Conservation (phyloP, 257 asterid species). For the Rubia yunnanensis region DNA sequence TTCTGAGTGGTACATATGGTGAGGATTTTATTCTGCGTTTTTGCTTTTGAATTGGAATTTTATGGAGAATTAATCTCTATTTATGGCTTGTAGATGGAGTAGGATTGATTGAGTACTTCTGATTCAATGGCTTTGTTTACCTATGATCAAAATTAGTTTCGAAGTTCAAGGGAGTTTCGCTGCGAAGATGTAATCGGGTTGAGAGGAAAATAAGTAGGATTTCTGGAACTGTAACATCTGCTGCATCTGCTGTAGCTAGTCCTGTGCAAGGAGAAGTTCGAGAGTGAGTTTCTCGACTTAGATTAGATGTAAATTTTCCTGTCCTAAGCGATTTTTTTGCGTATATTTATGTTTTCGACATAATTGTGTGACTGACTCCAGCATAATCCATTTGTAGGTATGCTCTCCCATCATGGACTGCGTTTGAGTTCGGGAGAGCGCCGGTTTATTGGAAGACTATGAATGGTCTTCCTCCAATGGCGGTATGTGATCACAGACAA, state of each 20-base stretch:
- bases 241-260: constrained; percentile 37
- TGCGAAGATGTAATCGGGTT: constrained; percentile 18
- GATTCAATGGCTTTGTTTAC: not conserved
- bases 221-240: constrained; percentile 30
- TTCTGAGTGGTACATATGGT: constrained; percentile 22
- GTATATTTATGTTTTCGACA: not conserved
- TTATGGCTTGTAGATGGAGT: not conserved
- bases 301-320: not conserved
- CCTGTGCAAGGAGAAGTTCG: constrained; percentile 35
- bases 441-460: constrained; percentile 86
- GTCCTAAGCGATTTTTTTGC: not conserved
- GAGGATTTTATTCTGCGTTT: constrained; percentile 1
- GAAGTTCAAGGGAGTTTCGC: constrained; percentile 30
- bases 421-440: constrained; percentile 75
- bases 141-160: constrained; percentile 31
- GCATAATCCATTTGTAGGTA: constrained; percentile 27
- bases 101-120: not conserved
- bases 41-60: not conserved
- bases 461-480: constrained; percentile 83
- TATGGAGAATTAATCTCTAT: not conserved
- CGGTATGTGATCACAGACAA: constrained; percentile 35
- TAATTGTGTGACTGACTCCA: not conserved
- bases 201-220: constrained; percentile 25
- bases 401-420: constrained; percentile 75
- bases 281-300: constrained; percentile 43